Percentiles rank a stretch among this genome's conserved stretches.
Evolutionary conservation across 345 rosid species (phyloP).

Genomic region (Firmiana major): DNA sequence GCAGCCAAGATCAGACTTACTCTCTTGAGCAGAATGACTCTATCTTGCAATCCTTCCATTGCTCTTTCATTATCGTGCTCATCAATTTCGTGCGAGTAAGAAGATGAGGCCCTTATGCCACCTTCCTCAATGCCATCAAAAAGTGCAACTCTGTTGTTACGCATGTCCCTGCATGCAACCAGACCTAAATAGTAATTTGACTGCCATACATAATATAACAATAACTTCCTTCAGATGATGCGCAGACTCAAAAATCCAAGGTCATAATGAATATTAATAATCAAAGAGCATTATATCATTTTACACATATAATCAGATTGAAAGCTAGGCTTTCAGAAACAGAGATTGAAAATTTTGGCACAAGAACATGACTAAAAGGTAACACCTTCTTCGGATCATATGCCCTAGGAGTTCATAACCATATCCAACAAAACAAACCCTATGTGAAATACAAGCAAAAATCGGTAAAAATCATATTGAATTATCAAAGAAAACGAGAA

Average conservation of each 20-base stretch:
- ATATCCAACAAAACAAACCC: neutral
- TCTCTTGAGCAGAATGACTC: conserved; percentile 79
- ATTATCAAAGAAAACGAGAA: neutral
- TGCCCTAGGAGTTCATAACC: neutral
- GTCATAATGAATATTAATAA: neutral
- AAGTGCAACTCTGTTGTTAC: conserved; percentile 60
- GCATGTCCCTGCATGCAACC: conserved; percentile 54
- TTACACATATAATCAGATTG: neutral
- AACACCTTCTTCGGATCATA: neutral
- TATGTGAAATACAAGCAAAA: neutral
- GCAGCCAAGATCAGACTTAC: conserved; percentile 40
- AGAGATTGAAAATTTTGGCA: neutral
- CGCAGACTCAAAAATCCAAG: neutral
- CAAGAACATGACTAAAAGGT: neutral
- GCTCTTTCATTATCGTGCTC: conserved; percentile 95
- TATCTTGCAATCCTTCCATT: conserved; percentile 89
- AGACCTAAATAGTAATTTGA: neutral
- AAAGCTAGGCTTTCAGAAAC: neutral
- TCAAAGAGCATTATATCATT: neutral
- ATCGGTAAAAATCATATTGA: neutral
- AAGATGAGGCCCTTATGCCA: conserved; percentile 83
- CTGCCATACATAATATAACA: neutral
- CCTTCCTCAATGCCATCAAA: conserved; percentile 97
- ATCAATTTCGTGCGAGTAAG: conserved; percentile 83
- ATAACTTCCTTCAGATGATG: neutral